Conservation (phyloP, 768 basidiomycete genomes). For the Podaxis rugospora region DNA sequence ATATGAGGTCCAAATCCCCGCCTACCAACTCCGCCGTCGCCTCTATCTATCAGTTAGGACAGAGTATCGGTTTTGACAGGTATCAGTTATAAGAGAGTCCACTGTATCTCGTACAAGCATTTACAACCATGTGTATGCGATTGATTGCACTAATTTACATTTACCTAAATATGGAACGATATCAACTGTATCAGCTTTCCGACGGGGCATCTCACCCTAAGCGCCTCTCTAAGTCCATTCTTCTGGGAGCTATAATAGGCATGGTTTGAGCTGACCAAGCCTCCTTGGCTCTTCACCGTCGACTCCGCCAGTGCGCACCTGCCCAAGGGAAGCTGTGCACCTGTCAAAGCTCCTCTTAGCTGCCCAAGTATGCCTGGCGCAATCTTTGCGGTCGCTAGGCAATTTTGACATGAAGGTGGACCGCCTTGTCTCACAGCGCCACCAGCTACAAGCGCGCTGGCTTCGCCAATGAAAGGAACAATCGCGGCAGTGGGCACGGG, state of each 20-base stretch:
- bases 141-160: not conserved
- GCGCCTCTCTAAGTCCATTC: not conserved
- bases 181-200: not conserved
- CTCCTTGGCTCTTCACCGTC: too few species aligned
- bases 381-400: not conserved
- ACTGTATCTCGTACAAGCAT: not conserved
- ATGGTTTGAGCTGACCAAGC: too few species aligned
- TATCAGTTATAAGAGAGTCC: too few species aligned
- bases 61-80: too few species aligned
- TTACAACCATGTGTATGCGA: not conserved
- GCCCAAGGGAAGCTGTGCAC: not conserved
- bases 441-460: conserved; percentile 17
- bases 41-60: too few species aligned
- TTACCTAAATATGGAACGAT: not conserved
- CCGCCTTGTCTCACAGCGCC: conserved; percentile 20
- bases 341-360: not conserved
- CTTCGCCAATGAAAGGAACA: conserved; percentile 15
- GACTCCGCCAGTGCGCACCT: not conserved
- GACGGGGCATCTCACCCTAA: not conserved
- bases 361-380: not conserved
- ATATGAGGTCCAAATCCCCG: too few species aligned
- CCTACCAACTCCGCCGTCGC: too few species aligned
- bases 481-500: conserved; percentile 17
- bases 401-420: conserved; percentile 13
- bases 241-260: not conserved